These are phyloP conservation scores for Xenoacremonium recifei DNA, from an alignment of 2,329 filamentous ascomycete species.

Conservation along the genomic window DNA sequence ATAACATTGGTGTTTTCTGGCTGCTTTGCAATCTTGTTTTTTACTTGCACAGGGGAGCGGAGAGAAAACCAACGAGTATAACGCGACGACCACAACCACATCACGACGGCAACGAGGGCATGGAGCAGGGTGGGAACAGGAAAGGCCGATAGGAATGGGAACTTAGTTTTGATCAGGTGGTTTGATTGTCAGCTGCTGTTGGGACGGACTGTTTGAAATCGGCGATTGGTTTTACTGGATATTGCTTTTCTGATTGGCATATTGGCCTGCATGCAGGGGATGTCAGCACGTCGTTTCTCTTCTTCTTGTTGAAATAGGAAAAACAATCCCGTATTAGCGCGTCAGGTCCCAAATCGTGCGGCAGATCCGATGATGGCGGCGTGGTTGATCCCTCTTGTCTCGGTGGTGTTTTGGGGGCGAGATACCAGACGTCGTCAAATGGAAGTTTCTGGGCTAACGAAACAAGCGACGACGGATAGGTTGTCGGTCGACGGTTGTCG, in stretches of 20 bases:
- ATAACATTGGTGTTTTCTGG: slow-evolving; percentile 22
- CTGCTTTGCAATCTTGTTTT: slow-evolving; percentile 23
- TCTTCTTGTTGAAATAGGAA: not conserved
- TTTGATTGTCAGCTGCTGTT: too few relatives aligned
- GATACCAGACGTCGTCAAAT: not conserved
- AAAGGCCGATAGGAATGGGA: not conserved
- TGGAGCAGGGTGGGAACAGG: not conserved
- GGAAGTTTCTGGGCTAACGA: not conserved
- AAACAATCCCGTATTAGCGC: not conserved
- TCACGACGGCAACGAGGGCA: not conserved
- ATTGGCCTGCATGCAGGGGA: not conserved
- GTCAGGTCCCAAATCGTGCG: not conserved
- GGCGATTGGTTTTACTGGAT: not conserved
- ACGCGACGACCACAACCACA: slow-evolving; percentile 1
- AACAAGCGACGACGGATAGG: slow-evolving; percentile 13
- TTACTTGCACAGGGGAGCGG: too few relatives aligned
- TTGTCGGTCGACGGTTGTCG: slow-evolving; percentile 27
- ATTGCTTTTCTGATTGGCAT: not conserved
- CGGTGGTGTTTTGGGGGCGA: not conserved
- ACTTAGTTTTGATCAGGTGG: not conserved
- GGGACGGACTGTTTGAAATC: too few relatives aligned
- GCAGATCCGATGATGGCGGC: not conserved
- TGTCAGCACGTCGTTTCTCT: not conserved
- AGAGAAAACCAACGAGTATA: slow-evolving; percentile 17
- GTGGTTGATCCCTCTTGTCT: not conserved